Evolutionary conservation across 2,329 filamentous ascomycete genomes (phyloP).

Genomic region (Herpotrichia juniperi): DNA sequence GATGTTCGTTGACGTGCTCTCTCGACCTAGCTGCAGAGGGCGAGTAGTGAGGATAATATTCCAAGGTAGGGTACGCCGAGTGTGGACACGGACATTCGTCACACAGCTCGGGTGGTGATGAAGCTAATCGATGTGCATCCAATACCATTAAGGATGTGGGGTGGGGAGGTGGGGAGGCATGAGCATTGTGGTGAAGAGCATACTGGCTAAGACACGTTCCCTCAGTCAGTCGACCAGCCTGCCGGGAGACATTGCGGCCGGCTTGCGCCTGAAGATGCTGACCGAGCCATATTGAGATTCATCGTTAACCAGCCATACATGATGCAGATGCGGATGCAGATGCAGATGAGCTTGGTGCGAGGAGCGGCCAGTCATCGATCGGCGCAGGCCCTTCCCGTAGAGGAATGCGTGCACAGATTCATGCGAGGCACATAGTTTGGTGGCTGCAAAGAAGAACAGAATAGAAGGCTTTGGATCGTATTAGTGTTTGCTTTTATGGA

Average conservation of each 20-base stretch:
- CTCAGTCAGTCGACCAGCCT: slow-evolving; percentile 8
- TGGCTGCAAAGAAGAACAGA: too few relatives aligned
- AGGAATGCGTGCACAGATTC: too few relatives aligned
- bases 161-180: slow-evolving; percentile 6
- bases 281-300: not conserved
- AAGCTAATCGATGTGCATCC: slow-evolving; percentile 7
- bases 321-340: too few relatives aligned
- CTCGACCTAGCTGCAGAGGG: slow-evolving; percentile 17
- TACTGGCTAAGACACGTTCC: not conserved
- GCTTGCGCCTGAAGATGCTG: not conserved
- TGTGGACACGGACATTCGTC: not conserved
- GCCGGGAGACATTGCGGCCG: slow-evolving; percentile 6
- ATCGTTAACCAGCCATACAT: not conserved
- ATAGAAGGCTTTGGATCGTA: too few relatives aligned
- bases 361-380: not conserved
- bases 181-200: not conserved
- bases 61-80: not conserved
- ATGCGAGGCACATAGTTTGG: too few relatives aligned
- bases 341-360: not conserved
- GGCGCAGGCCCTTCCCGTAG: not conserved
- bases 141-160: not conserved
- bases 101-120: not conserved
- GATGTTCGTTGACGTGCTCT: slow-evolving; percentile 8
- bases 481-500: too few relatives aligned
- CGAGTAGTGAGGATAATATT: not conserved